Conservation (phyloP, 2,329 filamentous ascomycete species). For the Colletotrichum chlorophyti region DNA sequence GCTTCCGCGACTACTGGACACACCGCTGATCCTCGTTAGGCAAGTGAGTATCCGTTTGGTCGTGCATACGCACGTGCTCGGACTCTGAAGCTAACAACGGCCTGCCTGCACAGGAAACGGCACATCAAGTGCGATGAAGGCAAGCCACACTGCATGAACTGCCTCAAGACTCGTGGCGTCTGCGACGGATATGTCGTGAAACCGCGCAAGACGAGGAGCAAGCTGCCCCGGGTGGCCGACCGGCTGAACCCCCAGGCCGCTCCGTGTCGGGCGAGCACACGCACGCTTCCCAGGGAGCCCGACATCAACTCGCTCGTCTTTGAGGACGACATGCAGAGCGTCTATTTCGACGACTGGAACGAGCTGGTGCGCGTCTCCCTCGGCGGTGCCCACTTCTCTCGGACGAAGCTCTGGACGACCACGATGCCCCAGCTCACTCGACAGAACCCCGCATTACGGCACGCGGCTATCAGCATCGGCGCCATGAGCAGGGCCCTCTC, state of each 20-base stretch:
- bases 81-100: background rate
- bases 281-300: conserved; percentile 7
- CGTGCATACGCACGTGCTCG: background rate
- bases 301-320: conserved; percentile 28
- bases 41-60: conserved; percentile 24
- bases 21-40: conserved; percentile 12
- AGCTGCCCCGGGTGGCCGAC: background rate
- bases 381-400: conserved; percentile 15
- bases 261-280: background rate
- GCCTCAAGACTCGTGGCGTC: conserved; percentile 32
- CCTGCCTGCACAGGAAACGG: conserved; percentile 31
- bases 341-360: conserved; percentile 30
- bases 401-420: conserved; percentile 42
- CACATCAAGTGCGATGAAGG: conserved; percentile 52
- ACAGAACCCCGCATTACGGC: conserved; percentile 37
- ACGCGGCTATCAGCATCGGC: conserved; percentile 48
- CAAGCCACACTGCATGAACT: conserved; percentile 48
- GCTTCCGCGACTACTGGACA: background rate
- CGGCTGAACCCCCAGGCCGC: background rate
- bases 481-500: conserved; percentile 42
- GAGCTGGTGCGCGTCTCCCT: conserved; percentile 20
- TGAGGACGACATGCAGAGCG: conserved; percentile 16
- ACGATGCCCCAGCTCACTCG: conserved; percentile 36
- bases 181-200: conserved; percentile 29
- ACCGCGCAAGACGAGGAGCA: conserved; percentile 17